Evolutionary conservation across 306 rosid genomes (phyloP).

Genomic region (Chamaecrista fasciculata): DNA sequence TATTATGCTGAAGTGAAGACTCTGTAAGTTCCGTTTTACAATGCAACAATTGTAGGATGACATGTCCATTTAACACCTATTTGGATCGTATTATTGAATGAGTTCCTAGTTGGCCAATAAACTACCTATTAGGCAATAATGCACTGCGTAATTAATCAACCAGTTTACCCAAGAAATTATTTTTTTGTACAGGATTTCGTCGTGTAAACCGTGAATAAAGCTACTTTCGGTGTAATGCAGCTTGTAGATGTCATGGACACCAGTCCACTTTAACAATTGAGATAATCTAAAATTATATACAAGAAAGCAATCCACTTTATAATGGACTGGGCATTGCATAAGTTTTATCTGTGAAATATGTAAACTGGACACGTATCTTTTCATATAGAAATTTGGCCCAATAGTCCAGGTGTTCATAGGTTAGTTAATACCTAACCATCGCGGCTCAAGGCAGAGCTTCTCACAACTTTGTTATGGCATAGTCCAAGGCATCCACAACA

Average conservation of each 20-base stretch:
- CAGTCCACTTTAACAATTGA: neutral
- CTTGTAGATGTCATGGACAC: constrained; percentile 13
- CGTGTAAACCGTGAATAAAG: neutral
- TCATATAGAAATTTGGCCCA: constrained; percentile 5
- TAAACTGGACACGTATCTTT: neutral
- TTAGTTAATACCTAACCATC: neutral
- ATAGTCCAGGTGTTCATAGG: constrained; percentile 8
- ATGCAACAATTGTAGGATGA: neutral
- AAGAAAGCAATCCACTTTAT: constrained; percentile 1
- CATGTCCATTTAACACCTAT: neutral
- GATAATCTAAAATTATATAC: neutral
- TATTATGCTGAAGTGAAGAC: neutral
- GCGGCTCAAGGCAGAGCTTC: constrained; percentile 1
- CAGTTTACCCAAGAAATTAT: neutral
- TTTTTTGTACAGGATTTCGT: neutral
- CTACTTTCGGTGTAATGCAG: constrained; percentile 1
- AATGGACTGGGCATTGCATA: constrained; percentile 27
- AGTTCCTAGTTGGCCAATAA: neutral
- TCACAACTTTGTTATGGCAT: constrained; percentile 67
- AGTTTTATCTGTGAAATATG: neutral
- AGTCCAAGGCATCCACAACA: constrained; percentile 88
- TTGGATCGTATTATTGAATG: neutral
- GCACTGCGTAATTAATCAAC: neutral
- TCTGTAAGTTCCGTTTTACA: neutral
- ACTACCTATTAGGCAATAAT: neutral